phyloP scores from a whole-genome alignment of 2,329 filamentous ascomycete species.

The Pyrenophora tritici-repentis region DNA sequence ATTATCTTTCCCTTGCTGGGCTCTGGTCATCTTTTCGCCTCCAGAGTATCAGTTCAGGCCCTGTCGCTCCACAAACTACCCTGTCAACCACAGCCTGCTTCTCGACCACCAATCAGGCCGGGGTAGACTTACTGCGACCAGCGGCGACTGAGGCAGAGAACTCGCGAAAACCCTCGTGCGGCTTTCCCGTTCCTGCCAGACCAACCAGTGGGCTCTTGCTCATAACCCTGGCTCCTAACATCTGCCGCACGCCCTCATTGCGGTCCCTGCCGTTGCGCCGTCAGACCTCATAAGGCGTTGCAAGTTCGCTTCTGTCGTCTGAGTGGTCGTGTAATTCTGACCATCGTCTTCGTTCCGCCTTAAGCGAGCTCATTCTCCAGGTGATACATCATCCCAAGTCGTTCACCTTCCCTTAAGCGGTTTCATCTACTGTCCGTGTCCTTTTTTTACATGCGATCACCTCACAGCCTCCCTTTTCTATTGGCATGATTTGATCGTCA shows the following conservation, averaged over 20 bases:
- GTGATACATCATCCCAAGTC: conserved; percentile 35
- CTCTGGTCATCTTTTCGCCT: conserved; percentile 45
- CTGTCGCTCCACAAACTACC: conserved; percentile 36
- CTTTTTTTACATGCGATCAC: conserved; percentile 45
- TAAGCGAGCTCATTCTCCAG: conserved; percentile 44
- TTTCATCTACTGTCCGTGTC: conserved; percentile 34
- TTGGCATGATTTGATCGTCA: conserved; percentile 37
- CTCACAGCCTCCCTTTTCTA: conserved; percentile 35
- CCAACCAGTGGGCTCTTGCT: conserved; percentile 30
- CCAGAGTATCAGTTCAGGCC: conserved; percentile 39
- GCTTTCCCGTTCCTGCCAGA: conserved; percentile 34
- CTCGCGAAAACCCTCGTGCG: conserved; percentile 37
- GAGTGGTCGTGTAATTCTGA: conserved; percentile 43
- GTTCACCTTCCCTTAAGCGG: conserved; percentile 44
- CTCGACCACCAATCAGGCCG: conserved; percentile 36
- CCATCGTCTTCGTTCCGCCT: conserved; percentile 45
- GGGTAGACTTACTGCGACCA: conserved; percentile 17
- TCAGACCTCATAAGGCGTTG: conserved; percentile 40
- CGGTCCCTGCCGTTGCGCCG: conserved; percentile 37
- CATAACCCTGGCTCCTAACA: conserved; percentile 28
- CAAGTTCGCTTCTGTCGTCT: conserved; percentile 33
- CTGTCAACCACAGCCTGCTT: conserved; percentile 36
- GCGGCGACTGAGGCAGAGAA: conserved; percentile 45
- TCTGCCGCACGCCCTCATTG: conserved; percentile 30
- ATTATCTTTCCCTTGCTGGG: conserved; percentile 17